Base-by-base conservation (phyloP, 2,329 filamentous ascomycete genomes). In the Diaporthe citriasiana region DNA sequence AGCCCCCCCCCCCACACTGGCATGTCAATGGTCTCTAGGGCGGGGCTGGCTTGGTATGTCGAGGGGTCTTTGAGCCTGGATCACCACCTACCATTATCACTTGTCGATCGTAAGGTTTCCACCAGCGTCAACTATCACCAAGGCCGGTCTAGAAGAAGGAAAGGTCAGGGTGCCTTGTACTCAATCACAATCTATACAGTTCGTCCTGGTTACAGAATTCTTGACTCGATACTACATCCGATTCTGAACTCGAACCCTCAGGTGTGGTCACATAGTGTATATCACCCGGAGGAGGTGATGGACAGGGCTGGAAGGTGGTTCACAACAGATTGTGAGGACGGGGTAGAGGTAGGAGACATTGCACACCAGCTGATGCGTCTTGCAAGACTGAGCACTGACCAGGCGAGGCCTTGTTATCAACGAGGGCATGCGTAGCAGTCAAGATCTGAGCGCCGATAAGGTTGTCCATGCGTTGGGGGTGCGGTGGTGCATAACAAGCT, bases 401-500 rank as follows among this genome's bases (percentile, higher is more conserved):
- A 65, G 59, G 59, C 40, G 59, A 45, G 40, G 30, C 55, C 55
- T n/a, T 25, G 45, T 13, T 47, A 22, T 47, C 59, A 47, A 65
- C 17, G n/a, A 17, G 12, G 38, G 59, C 59, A 25, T 30, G 12
- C 4, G 40, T 65, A 47, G 59, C 40, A 47, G 40, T 47, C 27
- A 47, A 47, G 59, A 47, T 65, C 59, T 50, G 50, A 69, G 30
- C 65, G 55, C 66, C 25, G 38, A 42, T 56, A 65, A 47, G 50
- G 59, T 56, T 68, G 70, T 56, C 57, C 50, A 25, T 53, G 70
- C 33, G 27, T 33, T 42, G 57, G 17, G n/a, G 47, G 42, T 56
- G 42, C 42, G 51, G 38, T 72, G 70, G 38, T 65, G 65, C 70
- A 57, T 42, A 53, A 68, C 38, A 53, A 57, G 71, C 59, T 60